A percentile compares a stretch with the other conserved stretches of the same genome.
phyloP scores from a whole-genome alignment of 768 basidiomycete species.

The Sporobolomyces roseus region DNA sequence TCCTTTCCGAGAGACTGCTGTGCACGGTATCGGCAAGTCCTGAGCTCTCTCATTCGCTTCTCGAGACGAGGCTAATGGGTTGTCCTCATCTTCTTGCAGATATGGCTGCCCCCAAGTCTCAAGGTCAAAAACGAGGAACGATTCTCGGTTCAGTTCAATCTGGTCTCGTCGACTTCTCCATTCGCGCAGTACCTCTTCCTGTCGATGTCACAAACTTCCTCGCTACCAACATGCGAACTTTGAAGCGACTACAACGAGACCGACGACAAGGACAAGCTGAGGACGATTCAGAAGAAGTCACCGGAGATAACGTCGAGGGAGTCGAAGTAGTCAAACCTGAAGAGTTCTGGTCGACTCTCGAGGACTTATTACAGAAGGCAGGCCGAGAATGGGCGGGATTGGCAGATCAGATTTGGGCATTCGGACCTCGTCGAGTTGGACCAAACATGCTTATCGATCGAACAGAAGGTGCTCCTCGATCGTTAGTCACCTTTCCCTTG shows the following conservation, averaged over 20 bases:
- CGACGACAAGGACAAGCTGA: conserved; percentile 41
- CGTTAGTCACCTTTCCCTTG: conserved; percentile 40
- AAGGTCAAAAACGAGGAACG: conserved; percentile 68
- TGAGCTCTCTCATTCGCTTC: too few species aligned
- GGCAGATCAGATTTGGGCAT: conserved; percentile 74
- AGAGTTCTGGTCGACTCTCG: conserved; percentile 73
- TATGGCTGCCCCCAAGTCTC: conserved; percentile 77
- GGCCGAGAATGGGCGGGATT: conserved; percentile 76
- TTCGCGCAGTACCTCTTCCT: conserved; percentile 79
- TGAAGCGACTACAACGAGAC: conserved; percentile 61
- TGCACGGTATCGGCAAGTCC: conserved; percentile 65
- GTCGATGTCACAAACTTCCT: conserved; percentile 69
- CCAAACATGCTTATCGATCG: conserved; percentile 79
- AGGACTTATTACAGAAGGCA: conserved; percentile 61
- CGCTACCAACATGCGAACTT: conserved; percentile 62
- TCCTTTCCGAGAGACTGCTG: conserved; percentile 91
- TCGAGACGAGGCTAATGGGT: too few species aligned
- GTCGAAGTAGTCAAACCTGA: conserved; percentile 58
- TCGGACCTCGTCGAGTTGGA: conserved; percentile 83
- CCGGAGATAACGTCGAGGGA: conserved; percentile 31
- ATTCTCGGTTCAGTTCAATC: conserved; percentile 66
- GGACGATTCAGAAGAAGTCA: conserved; percentile 25
- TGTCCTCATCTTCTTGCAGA: conserved; percentile 60
- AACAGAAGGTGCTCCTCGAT: conserved; percentile 45
- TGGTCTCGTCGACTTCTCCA: conserved; percentile 70